phyloP scores from a whole-genome alignment of 352 stramenopile genomes.

The Globisporangium middletonii region DNA sequence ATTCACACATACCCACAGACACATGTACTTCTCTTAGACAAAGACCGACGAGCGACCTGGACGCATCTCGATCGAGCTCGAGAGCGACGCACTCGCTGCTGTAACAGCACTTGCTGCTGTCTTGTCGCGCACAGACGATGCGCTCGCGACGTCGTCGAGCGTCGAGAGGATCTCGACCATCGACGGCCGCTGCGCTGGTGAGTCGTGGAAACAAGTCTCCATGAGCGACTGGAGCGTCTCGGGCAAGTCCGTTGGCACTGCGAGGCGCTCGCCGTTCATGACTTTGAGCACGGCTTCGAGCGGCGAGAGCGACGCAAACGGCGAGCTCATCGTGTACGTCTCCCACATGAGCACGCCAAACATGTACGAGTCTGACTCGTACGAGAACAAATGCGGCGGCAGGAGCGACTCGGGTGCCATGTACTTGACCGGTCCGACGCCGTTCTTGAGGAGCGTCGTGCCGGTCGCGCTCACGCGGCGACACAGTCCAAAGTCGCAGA shows the following conservation, averaged over 20 bases:
- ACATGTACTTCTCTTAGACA: constrained; percentile 19
- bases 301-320: constrained; percentile 49
- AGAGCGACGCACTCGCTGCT: constrained; percentile 12
- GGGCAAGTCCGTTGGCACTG: constrained; percentile 37
- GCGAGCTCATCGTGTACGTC: constrained; percentile 47
- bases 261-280: constrained; percentile 50
- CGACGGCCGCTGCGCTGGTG: constrained; percentile 47
- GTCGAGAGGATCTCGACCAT: constrained; percentile 62
- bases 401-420: constrained; percentile 80
- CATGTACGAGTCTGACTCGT: constrained; percentile 75
- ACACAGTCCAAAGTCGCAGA: constrained; percentile 79
- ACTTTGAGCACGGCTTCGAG: constrained; percentile 62
- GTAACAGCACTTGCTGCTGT: neutral
- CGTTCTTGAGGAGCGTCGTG: constrained; percentile 55
- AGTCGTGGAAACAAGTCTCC: constrained; percentile 65
- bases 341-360: constrained; percentile 85
- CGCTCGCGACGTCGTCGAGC: constrained; percentile 20
- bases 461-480: constrained; percentile 51
- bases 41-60: constrained; percentile 10
- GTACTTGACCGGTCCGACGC: constrained; percentile 73
- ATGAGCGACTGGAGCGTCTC: constrained; percentile 48
- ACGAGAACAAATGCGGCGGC: constrained; percentile 68
- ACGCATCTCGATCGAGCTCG: constrained; percentile 4
- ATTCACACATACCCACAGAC: neutral
- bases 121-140: neutral